Base-by-base conservation (phyloP, 805 yeast genomes). In the Sugiyamaella mastotermitis region DNA sequence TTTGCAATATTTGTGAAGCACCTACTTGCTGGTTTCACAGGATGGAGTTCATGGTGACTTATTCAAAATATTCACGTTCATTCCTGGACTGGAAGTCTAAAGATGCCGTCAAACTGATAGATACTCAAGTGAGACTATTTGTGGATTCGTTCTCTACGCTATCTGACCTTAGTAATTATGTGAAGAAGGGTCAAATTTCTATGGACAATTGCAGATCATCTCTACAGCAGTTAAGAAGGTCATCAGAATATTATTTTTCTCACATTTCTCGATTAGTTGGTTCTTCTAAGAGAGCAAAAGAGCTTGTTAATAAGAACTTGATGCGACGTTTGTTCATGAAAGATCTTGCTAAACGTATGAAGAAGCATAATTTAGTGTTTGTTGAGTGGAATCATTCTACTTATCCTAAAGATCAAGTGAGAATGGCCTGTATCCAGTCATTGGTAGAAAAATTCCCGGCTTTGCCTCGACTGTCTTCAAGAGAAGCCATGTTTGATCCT, bases 41-140 rank as follows among this genome's bases (percentile, higher is more conserved):
- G 21, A 35, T 47, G 13, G 32, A 35, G 28, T 48, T 48, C 28
- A 38, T 43, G 32, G 48, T 38, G 10, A 38, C 46, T 4, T 48
- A 40, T 27, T 40, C 42, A n/a, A 13, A 24, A n/a, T 48, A 31
- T 28, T 31, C 48, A 17, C 34, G 29, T 15, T 22, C 40, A 29
- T 48, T 43, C 32, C 35, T 41, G 13, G 38, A 37, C 30, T 43
- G 46, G 46, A 44, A 44, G 32, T 23, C 41, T 7, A 33, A 43
- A 15, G 50, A 47, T 13, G 45, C 45, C 2, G 25, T 25, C 15
- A 11, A 27, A 18, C 27, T 41, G n/a, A 45, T 45, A 17, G 33
- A 37, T 19, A 28, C 25, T 6, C 35, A 41, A 21, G 34, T 38
- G 10, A 15, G 16, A 28, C 26, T 28, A 21, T 33, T 41, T 31